A percentile compares a stretch with the other conserved stretches of the same genome.
Evolutionary conservation across 148 eudicot genomes (phyloP).

Genomic region (Euryodendron excelsum): DNA sequence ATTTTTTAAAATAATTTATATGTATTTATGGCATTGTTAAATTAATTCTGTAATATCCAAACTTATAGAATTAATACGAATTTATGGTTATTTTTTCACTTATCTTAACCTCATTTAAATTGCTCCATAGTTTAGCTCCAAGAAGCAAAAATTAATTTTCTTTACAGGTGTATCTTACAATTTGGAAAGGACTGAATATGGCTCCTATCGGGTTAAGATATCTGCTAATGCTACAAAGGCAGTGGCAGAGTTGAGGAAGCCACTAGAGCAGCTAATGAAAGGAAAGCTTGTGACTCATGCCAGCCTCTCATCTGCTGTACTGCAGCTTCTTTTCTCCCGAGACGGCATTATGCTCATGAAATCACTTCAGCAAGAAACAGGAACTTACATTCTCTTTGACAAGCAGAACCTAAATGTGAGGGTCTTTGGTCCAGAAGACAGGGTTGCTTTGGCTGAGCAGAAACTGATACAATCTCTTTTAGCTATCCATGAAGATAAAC

Average conservation of each 20-base stretch:
- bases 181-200: background rate
- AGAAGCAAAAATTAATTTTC: background rate
- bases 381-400: conserved; percentile 6
- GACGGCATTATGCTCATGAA: conserved; percentile 1
- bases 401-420: background rate
- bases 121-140: background rate
- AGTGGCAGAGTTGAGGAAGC: conserved; percentile 1
- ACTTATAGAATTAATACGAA: background rate
- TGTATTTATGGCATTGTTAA: background rate
- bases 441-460: background rate
- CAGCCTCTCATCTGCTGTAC: background rate
- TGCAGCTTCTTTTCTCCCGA: conserved; percentile 8
- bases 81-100: background rate
- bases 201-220: background rate
- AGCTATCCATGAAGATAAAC: background rate
- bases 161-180: background rate
- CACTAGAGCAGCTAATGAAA: conserved; percentile 5
- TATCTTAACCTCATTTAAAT: background rate
- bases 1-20: background rate
- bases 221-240: conserved; percentile 6
- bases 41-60: background rate
- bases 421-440: background rate
- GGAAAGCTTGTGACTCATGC: background rate
- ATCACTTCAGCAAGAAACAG: conserved; percentile 3
- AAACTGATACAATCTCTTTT: background rate